Evolutionary conservation across 345 rosid genomes (phyloP).

Genomic region (Garcia nutans): DNA sequence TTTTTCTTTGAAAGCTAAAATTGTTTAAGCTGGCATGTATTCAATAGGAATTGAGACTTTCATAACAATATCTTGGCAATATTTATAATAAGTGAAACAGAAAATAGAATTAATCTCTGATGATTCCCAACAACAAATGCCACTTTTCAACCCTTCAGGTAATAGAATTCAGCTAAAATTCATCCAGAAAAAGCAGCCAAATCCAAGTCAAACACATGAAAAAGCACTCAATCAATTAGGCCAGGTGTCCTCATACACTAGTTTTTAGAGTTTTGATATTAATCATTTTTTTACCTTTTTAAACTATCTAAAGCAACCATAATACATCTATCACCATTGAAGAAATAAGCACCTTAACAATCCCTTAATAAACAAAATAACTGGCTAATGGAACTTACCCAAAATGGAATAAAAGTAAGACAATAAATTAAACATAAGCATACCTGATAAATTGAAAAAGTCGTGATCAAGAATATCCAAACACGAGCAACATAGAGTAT

Average conservation of each 20-base stretch:
- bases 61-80: background rate
- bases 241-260: background rate
- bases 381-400: constrained; percentile 40
- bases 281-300: background rate
- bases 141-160: background rate
- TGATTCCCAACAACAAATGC: background rate
- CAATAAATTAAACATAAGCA: no score
- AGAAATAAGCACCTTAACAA: background rate
- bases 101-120: background rate
- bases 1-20: background rate
- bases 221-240: background rate
- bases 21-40: background rate
- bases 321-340: background rate
- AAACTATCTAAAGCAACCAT: constrained; percentile 3
- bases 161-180: background rate
- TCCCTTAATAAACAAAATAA: no score
- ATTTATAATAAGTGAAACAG: background rate
- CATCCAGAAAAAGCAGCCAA: background rate
- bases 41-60: background rate
- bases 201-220: background rate
- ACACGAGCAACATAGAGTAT: no score
- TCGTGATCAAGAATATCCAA: no score
- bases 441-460: no score
- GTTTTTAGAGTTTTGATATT: background rate
- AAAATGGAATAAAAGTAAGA: constrained; percentile 53